Conservation (phyloP, 2,329 filamentous ascomycete genomes). For the Hansfordia pulvinata region DNA sequence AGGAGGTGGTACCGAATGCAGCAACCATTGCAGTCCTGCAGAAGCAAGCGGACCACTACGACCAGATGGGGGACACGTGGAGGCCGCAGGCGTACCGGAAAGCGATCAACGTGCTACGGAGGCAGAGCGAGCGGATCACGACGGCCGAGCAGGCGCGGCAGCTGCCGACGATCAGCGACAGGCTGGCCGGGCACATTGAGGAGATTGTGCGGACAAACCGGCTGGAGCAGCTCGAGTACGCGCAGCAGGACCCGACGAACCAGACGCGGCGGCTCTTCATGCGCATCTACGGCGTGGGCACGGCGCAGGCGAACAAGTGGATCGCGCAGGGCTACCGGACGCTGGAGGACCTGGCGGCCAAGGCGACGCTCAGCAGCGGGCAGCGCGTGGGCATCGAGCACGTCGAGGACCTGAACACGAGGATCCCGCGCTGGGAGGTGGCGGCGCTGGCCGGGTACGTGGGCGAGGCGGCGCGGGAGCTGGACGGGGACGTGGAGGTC, state of each 20-base stretch:
- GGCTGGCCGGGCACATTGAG: conserved; percentile 74
- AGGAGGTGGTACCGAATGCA: conserved; percentile 56
- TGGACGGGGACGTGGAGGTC: conserved; percentile 53
- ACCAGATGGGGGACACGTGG: conserved; percentile 63
- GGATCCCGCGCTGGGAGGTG: conserved; percentile 70
- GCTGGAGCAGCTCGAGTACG: conserved; percentile 59
- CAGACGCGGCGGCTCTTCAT: conserved; percentile 55
- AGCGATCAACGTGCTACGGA: conserved; percentile 59
- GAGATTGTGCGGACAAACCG: conserved; percentile 69
- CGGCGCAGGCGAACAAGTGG: conserved; percentile 60
- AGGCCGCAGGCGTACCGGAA: conserved; percentile 63
- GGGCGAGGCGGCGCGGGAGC: conserved; percentile 34
- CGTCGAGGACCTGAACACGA: conserved; percentile 63
- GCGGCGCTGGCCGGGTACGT: conserved; percentile 55
- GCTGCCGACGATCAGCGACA: conserved; percentile 55
- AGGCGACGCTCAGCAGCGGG: conserved; percentile 50
- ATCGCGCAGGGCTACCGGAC: conserved; percentile 61
- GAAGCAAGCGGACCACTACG: conserved; percentile 69
- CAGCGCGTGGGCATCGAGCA: conserved; percentile 68
- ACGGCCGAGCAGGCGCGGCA: conserved; percentile 56
- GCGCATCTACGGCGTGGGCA: conserved; percentile 67
- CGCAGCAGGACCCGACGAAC: conserved; percentile 53
- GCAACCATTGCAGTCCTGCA: conserved; percentile 65
- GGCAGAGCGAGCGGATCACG: conserved; percentile 46
- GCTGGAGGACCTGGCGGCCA: conserved; percentile 52